These are phyloP conservation scores for Silene uniflora DNA, from an alignment of 148 eudicot species.

Conservation along the genomic window DNA sequence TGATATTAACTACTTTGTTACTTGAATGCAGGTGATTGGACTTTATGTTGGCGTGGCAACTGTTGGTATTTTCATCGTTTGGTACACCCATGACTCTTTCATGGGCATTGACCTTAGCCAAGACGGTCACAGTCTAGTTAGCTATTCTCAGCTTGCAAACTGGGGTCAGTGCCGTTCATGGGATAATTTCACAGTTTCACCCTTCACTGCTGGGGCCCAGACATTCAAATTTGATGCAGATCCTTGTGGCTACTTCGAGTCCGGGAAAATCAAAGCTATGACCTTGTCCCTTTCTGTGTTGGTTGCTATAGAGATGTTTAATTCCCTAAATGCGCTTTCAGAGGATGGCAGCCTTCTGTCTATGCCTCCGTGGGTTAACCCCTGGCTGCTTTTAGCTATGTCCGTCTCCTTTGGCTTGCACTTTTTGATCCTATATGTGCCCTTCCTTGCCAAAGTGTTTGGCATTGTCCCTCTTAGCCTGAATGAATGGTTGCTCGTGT, in stretches of 20 bases:
- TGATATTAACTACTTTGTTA: neutral
- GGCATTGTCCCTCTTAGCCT: slow-evolving; percentile 72
- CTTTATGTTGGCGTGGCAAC: slow-evolving; percentile 67
- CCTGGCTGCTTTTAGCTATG: slow-evolving; percentile 67
- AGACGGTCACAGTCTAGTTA: slow-evolving; percentile 63
- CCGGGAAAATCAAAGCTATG: slow-evolving; percentile 71
- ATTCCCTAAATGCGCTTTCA: slow-evolving; percentile 68
- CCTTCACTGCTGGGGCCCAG: slow-evolving; percentile 63
- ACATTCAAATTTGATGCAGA: slow-evolving; percentile 44
- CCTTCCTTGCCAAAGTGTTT: slow-evolving; percentile 67
- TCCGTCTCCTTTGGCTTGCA: slow-evolving; percentile 70
- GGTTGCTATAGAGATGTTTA: slow-evolving; percentile 81
- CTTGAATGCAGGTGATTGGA: slow-evolving; percentile 56
- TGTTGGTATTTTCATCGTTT: slow-evolving; percentile 62
- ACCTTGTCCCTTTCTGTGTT: slow-evolving; percentile 74
- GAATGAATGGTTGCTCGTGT: slow-evolving; percentile 59
- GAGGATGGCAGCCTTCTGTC: slow-evolving; percentile 66
- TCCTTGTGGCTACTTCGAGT: slow-evolving; percentile 63
- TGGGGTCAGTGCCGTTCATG: slow-evolving; percentile 71
- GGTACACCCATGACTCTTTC: slow-evolving; percentile 69
- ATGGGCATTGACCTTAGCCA: slow-evolving; percentile 61
- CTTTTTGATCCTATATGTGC: slow-evolving; percentile 67
- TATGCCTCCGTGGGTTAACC: slow-evolving; percentile 85
- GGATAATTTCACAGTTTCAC: slow-evolving; percentile 48
- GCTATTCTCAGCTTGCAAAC: slow-evolving; percentile 62